These are phyloP conservation scores for Tranzscheliella williamsii DNA, from an alignment of 1,284 basidiomycete species.

Conservation along the genomic window DNA sequence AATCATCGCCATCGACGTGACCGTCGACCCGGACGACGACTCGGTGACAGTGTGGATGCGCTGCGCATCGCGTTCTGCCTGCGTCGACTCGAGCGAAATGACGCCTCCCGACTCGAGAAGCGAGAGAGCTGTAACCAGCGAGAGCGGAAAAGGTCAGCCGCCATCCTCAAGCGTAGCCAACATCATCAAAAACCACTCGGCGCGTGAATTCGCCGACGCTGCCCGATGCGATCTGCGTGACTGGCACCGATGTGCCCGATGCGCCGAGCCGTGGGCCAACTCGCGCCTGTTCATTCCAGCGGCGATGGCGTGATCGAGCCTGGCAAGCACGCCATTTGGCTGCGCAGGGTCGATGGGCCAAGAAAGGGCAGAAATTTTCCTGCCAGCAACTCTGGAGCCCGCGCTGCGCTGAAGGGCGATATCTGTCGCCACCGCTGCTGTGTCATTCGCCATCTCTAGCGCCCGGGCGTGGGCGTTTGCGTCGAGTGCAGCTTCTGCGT, in stretches of 20 bases:
- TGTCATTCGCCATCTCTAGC: slow-evolving; percentile 16
- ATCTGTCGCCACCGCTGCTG: not conserved
- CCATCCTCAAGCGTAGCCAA: not conserved
- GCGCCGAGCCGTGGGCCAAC: not conserved
- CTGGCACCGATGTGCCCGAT: no score
- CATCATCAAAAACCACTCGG: no score
- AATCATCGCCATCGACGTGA: slow-evolving; percentile 39
- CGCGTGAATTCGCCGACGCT: no score
- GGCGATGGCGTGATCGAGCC: not conserved
- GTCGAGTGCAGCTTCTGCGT: no score
- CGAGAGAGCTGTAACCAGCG: slow-evolving; percentile 18
- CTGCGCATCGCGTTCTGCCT: slow-evolving; percentile 6
- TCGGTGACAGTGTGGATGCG: slow-evolving; percentile 23
- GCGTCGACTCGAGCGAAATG: slow-evolving; percentile 20
- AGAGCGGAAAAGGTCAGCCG: not conserved
- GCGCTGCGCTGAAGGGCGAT: not conserved
- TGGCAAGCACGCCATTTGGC: no score
- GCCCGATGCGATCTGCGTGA: no score
- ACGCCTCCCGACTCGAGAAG: slow-evolving; percentile 26
- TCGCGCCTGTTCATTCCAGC: not conserved
- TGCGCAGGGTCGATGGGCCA: no score
- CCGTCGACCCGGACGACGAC: slow-evolving; percentile 39
- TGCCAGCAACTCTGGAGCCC: not conserved
- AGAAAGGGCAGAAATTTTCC: not conserved
- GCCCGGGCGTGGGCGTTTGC: no score